Evolutionary conservation across 768 basidiomycete species (phyloP), one percentile per base, ranked within the genome.

Genomic region (Boletus sp.): DNA sequence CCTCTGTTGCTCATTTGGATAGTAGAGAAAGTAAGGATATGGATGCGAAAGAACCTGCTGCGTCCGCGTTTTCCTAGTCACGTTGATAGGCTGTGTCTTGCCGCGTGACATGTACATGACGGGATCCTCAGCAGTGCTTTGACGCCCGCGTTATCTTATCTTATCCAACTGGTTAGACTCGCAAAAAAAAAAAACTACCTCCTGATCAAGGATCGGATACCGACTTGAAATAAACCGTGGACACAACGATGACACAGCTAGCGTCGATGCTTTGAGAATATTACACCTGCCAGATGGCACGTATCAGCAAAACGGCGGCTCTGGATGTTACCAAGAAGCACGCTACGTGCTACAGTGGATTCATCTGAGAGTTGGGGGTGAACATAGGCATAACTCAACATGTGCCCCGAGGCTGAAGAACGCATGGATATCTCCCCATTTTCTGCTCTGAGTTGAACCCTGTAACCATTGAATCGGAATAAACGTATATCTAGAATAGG

Each of bases 1-100:
- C 70, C 73, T 68, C 73, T 71, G 59, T 63, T 64, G 69, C 72
- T 68, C 74, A 75, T 74, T 10, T 25, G 47, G 39, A 19, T 23
- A 7, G 25, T 29, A 30, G 21, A 11, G 43, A 57, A 34, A 15
- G 42, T n/a, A 30, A 40, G 41, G 41, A 19, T 38, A 41, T 9
- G 41, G 38, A 44, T n/a, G 47, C 4, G 25, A 48, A 23, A 46
- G 17, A 35, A 21, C 3, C 50, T 17, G 51, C 35, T 37, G 0
- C 37, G 5, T 30, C 50, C 45, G 33, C 53, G 52, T 55, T 51
- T 40, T 30, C 34, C 32, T 11, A 39, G 51, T 40, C 53, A 66
- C 57, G 52, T 51, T 38, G 56, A 49, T 62, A 30, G 29, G 65
- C 65, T 67, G 64, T 62, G 64, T 29, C 5, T 45, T 46, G 34